Evolutionary conservation across 176 grass and related monocot species (phyloP).

Genomic region (Bonia amplexicaulis): DNA sequence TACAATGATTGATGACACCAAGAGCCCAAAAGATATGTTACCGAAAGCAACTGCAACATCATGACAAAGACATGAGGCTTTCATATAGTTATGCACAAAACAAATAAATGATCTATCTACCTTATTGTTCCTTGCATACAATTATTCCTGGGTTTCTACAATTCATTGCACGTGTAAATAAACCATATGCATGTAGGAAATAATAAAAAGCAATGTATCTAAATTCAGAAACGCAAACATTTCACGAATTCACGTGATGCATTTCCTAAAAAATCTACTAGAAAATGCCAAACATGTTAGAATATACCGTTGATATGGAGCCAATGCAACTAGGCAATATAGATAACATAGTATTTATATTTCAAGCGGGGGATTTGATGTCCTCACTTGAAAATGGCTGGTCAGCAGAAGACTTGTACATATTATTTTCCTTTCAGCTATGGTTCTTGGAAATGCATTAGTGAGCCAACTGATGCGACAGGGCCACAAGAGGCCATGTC

Average conservation of each 20-base stretch:
- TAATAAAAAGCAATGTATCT: background rate
- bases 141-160: background rate
- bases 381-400: background rate
- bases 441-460: background rate
- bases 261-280: background rate
- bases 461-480: background rate
- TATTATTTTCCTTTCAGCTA: background rate
- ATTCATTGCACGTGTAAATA: background rate
- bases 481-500: background rate
- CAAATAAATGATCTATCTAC: background rate
- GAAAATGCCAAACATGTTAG: conserved; percentile 1
- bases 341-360: background rate
- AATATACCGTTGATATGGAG: background rate
- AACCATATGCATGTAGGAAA: background rate
- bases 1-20: conserved; percentile 5
- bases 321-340: background rate
- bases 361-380: background rate
- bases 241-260: background rate
- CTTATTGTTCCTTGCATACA: background rate
- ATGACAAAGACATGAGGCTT: background rate
- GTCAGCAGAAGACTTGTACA: background rate
- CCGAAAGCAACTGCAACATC: background rate
- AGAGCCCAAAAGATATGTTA: background rate
- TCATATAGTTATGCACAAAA: background rate
- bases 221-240: background rate